These are phyloP conservation scores for Mercurialis annua DNA, from an alignment of 345 rosid genomes.

Conservation along the genomic window DNA sequence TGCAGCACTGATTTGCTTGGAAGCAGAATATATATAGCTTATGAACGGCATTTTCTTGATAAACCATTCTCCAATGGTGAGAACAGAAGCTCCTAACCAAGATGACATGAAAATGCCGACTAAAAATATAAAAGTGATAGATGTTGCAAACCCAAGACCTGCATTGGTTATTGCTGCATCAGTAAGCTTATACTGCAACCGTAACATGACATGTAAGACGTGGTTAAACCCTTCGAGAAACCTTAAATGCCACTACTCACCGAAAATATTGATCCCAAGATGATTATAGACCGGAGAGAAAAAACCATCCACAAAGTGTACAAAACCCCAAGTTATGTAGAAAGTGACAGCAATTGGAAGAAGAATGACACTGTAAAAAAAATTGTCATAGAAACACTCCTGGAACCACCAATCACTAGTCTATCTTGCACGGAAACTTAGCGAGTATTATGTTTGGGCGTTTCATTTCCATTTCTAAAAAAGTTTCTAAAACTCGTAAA, in stretches of 20 bases:
- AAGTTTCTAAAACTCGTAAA: no score
- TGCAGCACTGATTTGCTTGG: slow-evolving; percentile 74
- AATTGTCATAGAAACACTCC: not conserved
- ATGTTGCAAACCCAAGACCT: slow-evolving; percentile 79
- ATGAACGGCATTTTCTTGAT: slow-evolving; percentile 75
- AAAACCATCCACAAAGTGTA: slow-evolving; percentile 63
- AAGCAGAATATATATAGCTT: slow-evolving; percentile 70
- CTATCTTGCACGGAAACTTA: no score
- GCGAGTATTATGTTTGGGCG: no score
- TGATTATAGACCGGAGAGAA: slow-evolving; percentile 72
- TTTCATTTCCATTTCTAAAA: no score
- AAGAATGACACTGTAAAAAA: slow-evolving; percentile 54
- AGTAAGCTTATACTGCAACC: not conserved
- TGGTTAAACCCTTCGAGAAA: not conserved
- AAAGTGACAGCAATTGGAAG: slow-evolving; percentile 71
- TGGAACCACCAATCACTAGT: not conserved
- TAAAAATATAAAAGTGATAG: slow-evolving; percentile 63
- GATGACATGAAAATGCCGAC: slow-evolving; percentile 76
- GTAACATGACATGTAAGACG: not conserved
- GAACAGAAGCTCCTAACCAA: slow-evolving; percentile 76
- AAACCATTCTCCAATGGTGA: slow-evolving; percentile 68
- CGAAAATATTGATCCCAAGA: slow-evolving; percentile 64
- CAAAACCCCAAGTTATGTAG: slow-evolving; percentile 76
- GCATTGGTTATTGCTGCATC: slow-evolving; percentile 14
- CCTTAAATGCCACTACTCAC: slow-evolving; percentile 23